phyloP scores from a whole-genome alignment of 371 early-diverging fungal species.

The Funneliformis caledonium region DNA sequence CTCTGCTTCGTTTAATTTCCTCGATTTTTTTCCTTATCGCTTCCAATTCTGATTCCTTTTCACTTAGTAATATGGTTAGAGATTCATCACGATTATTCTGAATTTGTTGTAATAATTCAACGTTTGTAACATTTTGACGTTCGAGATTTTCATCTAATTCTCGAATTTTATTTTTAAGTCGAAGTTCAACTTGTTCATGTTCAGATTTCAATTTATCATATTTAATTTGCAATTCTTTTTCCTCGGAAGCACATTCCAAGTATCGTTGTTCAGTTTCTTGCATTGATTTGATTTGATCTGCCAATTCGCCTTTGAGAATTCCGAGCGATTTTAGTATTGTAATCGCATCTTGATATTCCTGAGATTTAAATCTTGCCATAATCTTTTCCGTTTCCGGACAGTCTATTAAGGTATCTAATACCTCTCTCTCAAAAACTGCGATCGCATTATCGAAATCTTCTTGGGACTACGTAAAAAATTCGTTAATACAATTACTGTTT shows the following conservation, averaged over 20 bases:
- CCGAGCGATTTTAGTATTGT: neutral
- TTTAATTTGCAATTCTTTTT: neutral
- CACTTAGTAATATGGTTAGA: neutral
- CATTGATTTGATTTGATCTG: neutral
- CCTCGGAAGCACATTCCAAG: neutral
- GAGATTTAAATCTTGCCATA: neutral
- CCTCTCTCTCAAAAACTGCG: slow-evolving; percentile 4
- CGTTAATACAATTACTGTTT: neutral
- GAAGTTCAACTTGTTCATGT: neutral
- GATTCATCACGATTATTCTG: neutral
- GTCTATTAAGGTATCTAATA: neutral
- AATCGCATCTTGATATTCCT: slow-evolving; percentile 26
- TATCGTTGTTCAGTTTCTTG: neutral
- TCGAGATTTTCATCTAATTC: neutral
- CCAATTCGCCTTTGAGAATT: neutral
- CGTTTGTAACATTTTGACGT: neutral
- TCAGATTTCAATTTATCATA: neutral
- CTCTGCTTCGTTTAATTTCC: neutral
- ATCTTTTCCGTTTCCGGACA: slow-evolving; percentile 12
- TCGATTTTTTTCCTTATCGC: neutral
- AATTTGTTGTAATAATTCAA: neutral
- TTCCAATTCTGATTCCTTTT: neutral
- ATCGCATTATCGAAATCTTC: slow-evolving; percentile 24
- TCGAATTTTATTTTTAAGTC: neutral
- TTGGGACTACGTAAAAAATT: neutral